phyloP scores from a whole-genome alignment of 257 asterid species.

The Nicotiana undulata region DNA sequence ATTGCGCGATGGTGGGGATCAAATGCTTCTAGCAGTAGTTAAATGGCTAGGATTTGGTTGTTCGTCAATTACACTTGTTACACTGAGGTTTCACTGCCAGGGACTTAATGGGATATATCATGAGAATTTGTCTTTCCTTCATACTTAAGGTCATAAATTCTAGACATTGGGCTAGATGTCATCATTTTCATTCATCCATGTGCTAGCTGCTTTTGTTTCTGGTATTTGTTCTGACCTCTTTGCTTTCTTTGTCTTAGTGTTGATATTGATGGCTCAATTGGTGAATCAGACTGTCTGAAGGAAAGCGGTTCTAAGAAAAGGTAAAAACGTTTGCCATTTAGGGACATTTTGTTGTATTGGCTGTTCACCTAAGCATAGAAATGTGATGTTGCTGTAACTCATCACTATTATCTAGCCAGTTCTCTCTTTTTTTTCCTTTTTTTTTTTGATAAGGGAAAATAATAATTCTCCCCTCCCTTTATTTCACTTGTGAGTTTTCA shows the following conservation, averaged over 20 bases:
- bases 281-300: slow-evolving; percentile 51
- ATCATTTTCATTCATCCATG: not conserved
- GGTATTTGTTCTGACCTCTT: not conserved
- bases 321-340: slow-evolving; percentile 23
- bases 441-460: not conserved
- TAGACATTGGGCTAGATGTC: not conserved
- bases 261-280: slow-evolving; percentile 59
- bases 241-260: slow-evolving; percentile 24
- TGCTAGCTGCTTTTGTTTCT: not conserved
- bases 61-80: no score
- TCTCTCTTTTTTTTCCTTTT: not conserved
- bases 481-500: not conserved
- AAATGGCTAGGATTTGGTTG: no score
- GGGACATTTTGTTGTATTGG: not conserved
- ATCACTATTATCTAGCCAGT: not conserved
- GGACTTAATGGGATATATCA: no score
- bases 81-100: not conserved
- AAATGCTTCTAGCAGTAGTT: no score
- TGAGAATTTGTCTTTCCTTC: no score
- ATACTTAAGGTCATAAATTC: not conserved
- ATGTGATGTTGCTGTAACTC: not conserved
- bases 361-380: not conserved
- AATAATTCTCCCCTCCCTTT: not conserved
- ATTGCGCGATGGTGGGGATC: no score
- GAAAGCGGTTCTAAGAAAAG: slow-evolving; percentile 59